Conservation (phyloP, 371 early-diverging fungal genomes). For the Saksenaea oblongispora region DNA sequence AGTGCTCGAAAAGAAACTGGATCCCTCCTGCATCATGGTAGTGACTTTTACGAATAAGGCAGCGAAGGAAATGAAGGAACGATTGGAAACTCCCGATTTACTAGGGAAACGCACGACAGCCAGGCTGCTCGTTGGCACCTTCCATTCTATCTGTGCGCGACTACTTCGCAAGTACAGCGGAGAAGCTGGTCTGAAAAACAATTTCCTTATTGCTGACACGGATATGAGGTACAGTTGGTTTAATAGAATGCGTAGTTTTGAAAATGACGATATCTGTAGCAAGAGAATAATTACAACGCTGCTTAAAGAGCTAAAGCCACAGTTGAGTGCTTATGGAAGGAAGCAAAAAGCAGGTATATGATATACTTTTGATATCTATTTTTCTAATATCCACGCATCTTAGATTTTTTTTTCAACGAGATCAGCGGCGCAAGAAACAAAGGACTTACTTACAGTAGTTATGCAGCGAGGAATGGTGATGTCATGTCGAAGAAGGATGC, state of each 20-base stretch:
- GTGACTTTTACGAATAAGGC: conserved; percentile 73
- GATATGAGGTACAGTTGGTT: conserved; percentile 10
- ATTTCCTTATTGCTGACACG: conserved; percentile 52
- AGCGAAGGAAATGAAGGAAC: conserved; percentile 57
- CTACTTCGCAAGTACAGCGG: conserved; percentile 35
- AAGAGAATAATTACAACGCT: conserved; percentile 22
- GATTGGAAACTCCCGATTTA: conserved; percentile 26
- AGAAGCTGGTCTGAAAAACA: conserved; percentile 25
- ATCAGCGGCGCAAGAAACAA: conserved; percentile 35
- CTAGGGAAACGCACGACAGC: conserved; percentile 31
- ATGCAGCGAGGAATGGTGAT: not conserved
- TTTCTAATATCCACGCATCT: not conserved
- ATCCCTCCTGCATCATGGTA: conserved; percentile 49
- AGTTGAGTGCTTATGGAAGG: not conserved
- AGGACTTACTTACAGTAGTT: conserved; percentile 20
- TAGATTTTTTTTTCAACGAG: conserved; percentile 26
- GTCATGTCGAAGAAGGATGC: conserved; percentile 12
- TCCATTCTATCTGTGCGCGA: conserved; percentile 58
- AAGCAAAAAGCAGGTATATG: conserved; percentile 6
- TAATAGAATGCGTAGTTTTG: not conserved
- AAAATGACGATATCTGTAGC: conserved; percentile 6
- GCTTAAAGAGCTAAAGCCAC: conserved; percentile 7
- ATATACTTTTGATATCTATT: not conserved
- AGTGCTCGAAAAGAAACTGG: conserved; percentile 33
- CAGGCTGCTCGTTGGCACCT: conserved; percentile 47